phyloP scores from a whole-genome alignment of 257 asterid species.

The Ehretia macrophylla region DNA sequence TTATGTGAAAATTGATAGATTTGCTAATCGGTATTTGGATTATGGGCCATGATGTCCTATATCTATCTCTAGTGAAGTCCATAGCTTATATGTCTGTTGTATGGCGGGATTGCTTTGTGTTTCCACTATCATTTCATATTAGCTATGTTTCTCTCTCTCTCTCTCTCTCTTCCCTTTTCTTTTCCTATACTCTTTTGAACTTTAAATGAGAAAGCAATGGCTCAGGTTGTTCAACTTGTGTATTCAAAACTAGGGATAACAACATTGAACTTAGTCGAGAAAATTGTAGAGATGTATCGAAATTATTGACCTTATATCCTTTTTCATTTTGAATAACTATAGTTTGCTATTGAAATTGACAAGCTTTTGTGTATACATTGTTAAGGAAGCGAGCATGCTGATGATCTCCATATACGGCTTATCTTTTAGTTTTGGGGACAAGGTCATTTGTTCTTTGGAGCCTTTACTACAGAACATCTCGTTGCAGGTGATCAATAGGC shows the following conservation, averaged over 20 bases:
- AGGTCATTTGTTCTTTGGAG: constrained; percentile 44
- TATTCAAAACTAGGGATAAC: neutral
- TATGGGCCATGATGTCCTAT: too few species aligned
- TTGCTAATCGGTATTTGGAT: too few species aligned
- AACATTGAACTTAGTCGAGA: neutral
- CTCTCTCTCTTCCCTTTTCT: too few species aligned
- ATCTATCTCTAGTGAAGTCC: too few species aligned
- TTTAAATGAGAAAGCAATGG: neutral
- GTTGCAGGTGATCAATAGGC: constrained; percentile 56
- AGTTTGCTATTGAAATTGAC: constrained; percentile 13
- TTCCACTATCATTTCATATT: too few species aligned
- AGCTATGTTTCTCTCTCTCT: too few species aligned
- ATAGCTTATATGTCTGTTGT: too few species aligned
- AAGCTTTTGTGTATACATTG: constrained; percentile 17
- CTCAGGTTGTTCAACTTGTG: neutral
- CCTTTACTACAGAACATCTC: constrained; percentile 43
- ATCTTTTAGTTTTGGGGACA: constrained; percentile 50
- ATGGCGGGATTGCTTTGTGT: too few species aligned
- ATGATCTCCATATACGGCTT: constrained; percentile 50
- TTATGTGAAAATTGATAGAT: too few species aligned
- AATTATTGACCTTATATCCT: neutral
- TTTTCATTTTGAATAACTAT: neutral
- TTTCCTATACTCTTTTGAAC: too few species aligned
- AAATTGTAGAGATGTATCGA: neutral
- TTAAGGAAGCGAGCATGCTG: constrained; percentile 49